Evolutionary conservation across 768 basidiomycete species (phyloP), one percentile per base, ranked within the genome.

Genomic region (Phaeotremella fagi): DNA sequence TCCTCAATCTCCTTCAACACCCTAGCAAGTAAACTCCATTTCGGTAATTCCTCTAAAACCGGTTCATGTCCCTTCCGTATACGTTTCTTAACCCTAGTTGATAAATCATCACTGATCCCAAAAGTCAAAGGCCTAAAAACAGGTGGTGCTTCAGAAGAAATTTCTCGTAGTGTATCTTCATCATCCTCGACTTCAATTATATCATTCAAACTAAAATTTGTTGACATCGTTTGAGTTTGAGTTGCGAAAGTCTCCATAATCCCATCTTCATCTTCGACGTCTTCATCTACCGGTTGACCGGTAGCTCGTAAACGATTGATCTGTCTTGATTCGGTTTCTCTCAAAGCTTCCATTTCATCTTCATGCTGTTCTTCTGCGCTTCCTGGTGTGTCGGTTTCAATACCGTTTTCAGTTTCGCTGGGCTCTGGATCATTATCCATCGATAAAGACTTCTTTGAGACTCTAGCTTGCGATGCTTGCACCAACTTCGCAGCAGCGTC

Each of bases 21-120:
- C n/a, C 90, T 87, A 0, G 84, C 80, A 12, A 99, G 76, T 6
- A 92, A 71, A 51, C 80, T 80, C 94, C 95, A 98, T 71, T 99
- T 99, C 0, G 92, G 92, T 38, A 88, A 80, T 67, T 98, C 95
- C 74, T 98, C 95, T 22, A 97, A 78, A 0, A 91, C 82, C 0
- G 90, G 88, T 41, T 89, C 83, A 72, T 92, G 83, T 1, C 83
- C 84, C 9, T 81, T 78, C 0, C 90, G 87, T 20, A 90, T 68
- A 85, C 89, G 88, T 22, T 72, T 66, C 28, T 79, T 75, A 31
- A 71, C 66, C 11, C 50, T 55, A 22, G 41, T 38, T 4, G 53
- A 45, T 29, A 70, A 42, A 36, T 66, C 49, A n/a, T 63, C 62
- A 41, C 62, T 60, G 9, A 61, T 15, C 7, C 48, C 53, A 14